Percentiles rank a stretch among this genome's conserved stretches.
These are phyloP conservation scores for Syzygium grande DNA, from an alignment of 345 rosid genomes.

Conservation along the genomic window DNA sequence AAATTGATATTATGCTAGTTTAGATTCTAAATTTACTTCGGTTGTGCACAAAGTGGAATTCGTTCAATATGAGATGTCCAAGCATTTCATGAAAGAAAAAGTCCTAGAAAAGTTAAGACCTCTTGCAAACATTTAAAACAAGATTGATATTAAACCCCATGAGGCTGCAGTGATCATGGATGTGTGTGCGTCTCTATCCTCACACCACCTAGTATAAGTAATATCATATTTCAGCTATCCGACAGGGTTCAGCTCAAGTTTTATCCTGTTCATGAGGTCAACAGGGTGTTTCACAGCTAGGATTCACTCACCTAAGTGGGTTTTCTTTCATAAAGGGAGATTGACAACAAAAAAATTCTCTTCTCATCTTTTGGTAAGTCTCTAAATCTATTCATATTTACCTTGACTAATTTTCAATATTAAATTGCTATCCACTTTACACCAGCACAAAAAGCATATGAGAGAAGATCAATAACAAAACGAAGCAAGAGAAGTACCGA, in stretches of 20 bases:
- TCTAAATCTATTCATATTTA: background rate
- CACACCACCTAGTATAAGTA: background rate
- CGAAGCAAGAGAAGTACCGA: background rate
- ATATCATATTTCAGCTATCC: background rate
- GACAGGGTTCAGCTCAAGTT: background rate
- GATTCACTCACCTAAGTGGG: background rate
- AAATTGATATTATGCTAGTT: background rate
- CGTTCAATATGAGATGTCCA: background rate
- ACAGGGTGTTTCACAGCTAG: background rate
- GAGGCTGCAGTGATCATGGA: background rate
- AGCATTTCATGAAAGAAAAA: background rate
- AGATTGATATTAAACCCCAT: background rate
- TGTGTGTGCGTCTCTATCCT: background rate
- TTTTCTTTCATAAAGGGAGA: background rate
- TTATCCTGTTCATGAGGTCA: background rate
- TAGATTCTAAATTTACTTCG: background rate
- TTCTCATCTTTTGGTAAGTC: background rate
- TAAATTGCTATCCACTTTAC: background rate
- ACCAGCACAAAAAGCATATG: background rate
- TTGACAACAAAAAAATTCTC: background rate
- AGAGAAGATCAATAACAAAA: background rate
- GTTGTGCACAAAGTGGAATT: background rate
- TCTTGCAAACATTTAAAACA: background rate
- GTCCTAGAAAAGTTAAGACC: background rate
- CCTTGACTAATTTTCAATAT: background rate